These are phyloP conservation scores for Rhodotorula graminis DNA, from an alignment of 768 basidiomycete species.

Conservation along the genomic window DNA sequence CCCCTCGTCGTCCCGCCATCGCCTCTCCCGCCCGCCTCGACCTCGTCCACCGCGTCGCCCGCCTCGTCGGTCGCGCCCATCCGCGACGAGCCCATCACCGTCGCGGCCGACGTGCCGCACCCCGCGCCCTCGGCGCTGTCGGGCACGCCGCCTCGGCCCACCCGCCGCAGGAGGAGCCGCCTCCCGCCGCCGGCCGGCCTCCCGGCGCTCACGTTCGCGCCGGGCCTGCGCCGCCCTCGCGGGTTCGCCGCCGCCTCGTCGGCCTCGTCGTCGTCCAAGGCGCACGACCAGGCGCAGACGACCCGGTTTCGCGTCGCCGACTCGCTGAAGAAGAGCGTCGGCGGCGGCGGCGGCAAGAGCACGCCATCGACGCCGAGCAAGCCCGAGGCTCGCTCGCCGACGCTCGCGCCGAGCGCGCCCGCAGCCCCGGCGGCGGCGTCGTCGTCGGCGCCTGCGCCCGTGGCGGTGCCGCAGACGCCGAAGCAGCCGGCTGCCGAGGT, in stretches of 20 bases:
- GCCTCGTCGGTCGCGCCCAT: neutral
- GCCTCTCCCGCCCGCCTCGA: neutral
- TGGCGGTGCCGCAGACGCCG: neutral
- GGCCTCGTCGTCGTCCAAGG: neutral
- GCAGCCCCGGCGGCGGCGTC: neutral
- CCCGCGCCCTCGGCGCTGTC: neutral
- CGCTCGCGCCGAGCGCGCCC: neutral
- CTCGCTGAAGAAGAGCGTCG: neutral
- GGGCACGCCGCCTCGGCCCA: conserved; percentile 53
- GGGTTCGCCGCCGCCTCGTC: no score
- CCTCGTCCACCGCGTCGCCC: neutral
- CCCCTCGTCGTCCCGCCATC: neutral
- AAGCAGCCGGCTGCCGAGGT: neutral
- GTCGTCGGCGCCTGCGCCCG: neutral
- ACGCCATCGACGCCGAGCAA: no score
- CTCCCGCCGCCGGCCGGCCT: conserved; percentile 69
- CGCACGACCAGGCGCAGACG: neutral
- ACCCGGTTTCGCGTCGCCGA: neutral
- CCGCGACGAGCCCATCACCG: conserved; percentile 46
- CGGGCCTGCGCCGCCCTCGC: neutral
- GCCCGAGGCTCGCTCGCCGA: neutral
- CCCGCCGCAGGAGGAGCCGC: conserved; percentile 78
- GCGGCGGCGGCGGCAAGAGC: neutral
- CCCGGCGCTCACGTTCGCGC: neutral
- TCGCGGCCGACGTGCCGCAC: neutral